These are phyloP conservation scores for Senna siamea DNA, from an alignment of 306 rosid species.

Conservation along the genomic window DNA sequence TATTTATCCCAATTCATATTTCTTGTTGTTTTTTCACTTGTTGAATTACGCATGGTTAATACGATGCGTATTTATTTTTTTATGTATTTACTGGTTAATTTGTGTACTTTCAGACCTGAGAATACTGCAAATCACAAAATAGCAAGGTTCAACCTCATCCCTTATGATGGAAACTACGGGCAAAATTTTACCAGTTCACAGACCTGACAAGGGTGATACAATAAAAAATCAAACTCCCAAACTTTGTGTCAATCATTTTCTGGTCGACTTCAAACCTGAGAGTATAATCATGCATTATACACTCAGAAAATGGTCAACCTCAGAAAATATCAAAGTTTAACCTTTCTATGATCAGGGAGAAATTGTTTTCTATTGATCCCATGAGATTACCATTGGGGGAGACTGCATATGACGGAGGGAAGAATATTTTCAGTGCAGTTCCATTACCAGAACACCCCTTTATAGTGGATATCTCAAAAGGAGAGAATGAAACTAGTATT, in stretches of 20 bases:
- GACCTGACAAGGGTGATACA: constrained; percentile 72
- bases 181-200: constrained; percentile 45
- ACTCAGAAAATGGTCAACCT: constrained; percentile 49
- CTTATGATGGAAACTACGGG: constrained; percentile 9
- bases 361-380: constrained; percentile 58
- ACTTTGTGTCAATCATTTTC: constrained; percentile 50
- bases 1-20: too few species aligned
- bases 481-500: constrained; percentile 53
- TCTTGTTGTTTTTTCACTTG: too few species aligned
- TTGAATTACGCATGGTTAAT: too few species aligned
- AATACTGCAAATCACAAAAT: constrained; percentile 29
- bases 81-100: too few species aligned
- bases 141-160: constrained; percentile 3
- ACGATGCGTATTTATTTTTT: too few species aligned
- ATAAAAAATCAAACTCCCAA: constrained; percentile 35
- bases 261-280: constrained; percentile 49
- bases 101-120: constrained; percentile 37
- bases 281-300: constrained; percentile 59
- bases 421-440: constrained; percentile 65
- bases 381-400: constrained; percentile 49
- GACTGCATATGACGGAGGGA: constrained; percentile 78
- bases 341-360: constrained; percentile 56
- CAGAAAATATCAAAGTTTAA: constrained; percentile 55
- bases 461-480: constrained; percentile 53
- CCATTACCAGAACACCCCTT: constrained; percentile 59